Conservation (phyloP, 2,329 filamentous ascomycete species). For the Ramularia endophylla region DNA sequence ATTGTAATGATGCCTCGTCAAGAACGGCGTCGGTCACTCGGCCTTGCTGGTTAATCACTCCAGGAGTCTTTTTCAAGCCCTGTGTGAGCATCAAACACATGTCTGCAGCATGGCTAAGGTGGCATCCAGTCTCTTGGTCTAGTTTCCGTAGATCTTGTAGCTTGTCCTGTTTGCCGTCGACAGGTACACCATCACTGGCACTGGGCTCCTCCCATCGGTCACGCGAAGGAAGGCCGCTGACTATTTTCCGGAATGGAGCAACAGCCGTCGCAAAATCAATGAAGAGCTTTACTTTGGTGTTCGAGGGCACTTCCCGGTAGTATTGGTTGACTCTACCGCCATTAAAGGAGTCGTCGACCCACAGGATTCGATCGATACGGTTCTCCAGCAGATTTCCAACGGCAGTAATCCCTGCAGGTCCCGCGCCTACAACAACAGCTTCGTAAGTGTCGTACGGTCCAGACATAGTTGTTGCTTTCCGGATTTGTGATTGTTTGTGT, state of each 20-base stretch:
- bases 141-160: constrained; percentile 49
- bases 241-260: constrained; percentile 48
- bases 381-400: constrained; percentile 57
- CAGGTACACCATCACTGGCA: constrained; percentile 21
- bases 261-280: constrained; percentile 51
- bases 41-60: constrained; percentile 37
- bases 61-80: constrained; percentile 38
- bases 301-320: constrained; percentile 59
- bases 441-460: constrained; percentile 31
- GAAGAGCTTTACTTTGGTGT: constrained; percentile 58
- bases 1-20: constrained; percentile 32
- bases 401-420: constrained; percentile 54
- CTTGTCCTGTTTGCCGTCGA: constrained; percentile 42
- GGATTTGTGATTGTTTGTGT: constrained; percentile 2
- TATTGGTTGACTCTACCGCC: constrained; percentile 38
- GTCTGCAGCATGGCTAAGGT: constrained; percentile 53
- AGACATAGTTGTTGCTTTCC: constrained; percentile 14
- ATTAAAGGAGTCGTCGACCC: constrained; percentile 54
- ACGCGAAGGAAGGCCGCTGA: constrained; percentile 38
- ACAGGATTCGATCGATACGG: constrained; percentile 47
- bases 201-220: constrained; percentile 25
- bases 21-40: constrained; percentile 36
- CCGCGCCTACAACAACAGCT: constrained; percentile 55
- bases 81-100: constrained; percentile 45
- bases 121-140: constrained; percentile 52